Percentiles rank a stretch among this genome's conserved stretches.
Conservation (phyloP, 768 basidiomycete genomes). For the Calocera cornea region DNA sequence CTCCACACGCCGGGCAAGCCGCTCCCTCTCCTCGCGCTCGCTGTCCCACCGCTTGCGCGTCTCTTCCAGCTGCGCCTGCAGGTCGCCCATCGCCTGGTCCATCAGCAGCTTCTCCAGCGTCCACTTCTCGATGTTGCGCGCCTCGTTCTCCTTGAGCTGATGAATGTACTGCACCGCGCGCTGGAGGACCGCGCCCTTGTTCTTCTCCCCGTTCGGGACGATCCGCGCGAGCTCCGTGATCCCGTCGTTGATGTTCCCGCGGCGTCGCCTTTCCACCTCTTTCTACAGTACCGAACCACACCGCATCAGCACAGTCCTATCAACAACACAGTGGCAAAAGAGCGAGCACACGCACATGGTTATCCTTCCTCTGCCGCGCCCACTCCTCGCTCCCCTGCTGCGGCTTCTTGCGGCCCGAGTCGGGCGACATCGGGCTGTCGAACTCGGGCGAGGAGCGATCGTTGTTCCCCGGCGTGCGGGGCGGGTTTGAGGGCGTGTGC, state of each 20-base stretch:
- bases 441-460: not conserved
- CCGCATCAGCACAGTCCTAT: not conserved
- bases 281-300: constrained; percentile 40
- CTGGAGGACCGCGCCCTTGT: constrained; percentile 71
- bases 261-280: constrained; percentile 90
- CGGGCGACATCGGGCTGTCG: not conserved
- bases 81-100: constrained; percentile 47
- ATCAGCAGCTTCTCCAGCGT: constrained; percentile 81
- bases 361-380: constrained; percentile 67
- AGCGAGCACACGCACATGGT: constrained; percentile 42
- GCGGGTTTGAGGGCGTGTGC: not conserved
- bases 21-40: constrained; percentile 34
- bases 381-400: constrained; percentile 54
- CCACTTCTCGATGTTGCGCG: constrained; percentile 85
- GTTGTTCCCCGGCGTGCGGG: not conserved
- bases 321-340: not conserved
- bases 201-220: constrained; percentile 80
- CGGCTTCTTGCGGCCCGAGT: not conserved
- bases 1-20: constrained; percentile 25
- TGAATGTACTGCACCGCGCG: constrained; percentile 87
- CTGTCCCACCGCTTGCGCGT: constrained; percentile 70
- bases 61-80: constrained; percentile 55
- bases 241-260: constrained; percentile 93
- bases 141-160: constrained; percentile 81
- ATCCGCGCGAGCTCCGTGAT: constrained; percentile 84